Base-by-base conservation (phyloP, 1,284 basidiomycete genomes). In the Ceratobasidium sp. region DNA sequence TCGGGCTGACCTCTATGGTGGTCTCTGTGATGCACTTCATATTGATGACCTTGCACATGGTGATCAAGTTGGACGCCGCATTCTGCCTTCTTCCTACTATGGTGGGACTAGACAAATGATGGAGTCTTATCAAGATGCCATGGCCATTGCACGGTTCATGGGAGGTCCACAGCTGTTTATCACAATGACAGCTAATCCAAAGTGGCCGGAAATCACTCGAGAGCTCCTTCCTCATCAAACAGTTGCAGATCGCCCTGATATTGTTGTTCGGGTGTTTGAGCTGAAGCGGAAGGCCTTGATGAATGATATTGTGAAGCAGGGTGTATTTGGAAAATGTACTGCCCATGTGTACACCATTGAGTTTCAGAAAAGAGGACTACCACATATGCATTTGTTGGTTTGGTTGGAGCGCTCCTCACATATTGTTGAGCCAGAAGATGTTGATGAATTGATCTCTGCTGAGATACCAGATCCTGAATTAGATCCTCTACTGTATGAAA, bases 291-390 rank as follows among this genome's bases (percentile, higher is more conserved):
- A 83, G 3, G 82, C 80, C 0, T 56, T 87, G 0, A 19, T 88
- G 0, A 78, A 85, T 0, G 79, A 83, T 47, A 83, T 86, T 33
- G 53, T 75, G 72, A 84, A 83, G 71, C 67, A 83, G 11, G 79
- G 81, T 5, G 77, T 78, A 27, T 82, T 86, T 78, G 85, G 67
- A 2, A 17, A 41, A 14, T 48, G 31, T 2, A 81, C 80, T 29
- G 85, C 82, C 0, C 67, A 83, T 73, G 82, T 88, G 0, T 85
- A 85, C 72, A 83, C 82, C 0, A 86, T 87, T 74, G 85, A 88
- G 76, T 89, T 86, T 69, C 87, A 89, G 76, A 89, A 87, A 74
- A 79, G 84, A 0, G 85, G 86, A 0, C 81, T 87, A 0, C 86
- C 86, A 1, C 87, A 88, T 66, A 82, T 85, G 76, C 87, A 89